phyloP scores from a whole-genome alignment of 108 stramenopile species.

The Cyclotella atomus region DNA sequence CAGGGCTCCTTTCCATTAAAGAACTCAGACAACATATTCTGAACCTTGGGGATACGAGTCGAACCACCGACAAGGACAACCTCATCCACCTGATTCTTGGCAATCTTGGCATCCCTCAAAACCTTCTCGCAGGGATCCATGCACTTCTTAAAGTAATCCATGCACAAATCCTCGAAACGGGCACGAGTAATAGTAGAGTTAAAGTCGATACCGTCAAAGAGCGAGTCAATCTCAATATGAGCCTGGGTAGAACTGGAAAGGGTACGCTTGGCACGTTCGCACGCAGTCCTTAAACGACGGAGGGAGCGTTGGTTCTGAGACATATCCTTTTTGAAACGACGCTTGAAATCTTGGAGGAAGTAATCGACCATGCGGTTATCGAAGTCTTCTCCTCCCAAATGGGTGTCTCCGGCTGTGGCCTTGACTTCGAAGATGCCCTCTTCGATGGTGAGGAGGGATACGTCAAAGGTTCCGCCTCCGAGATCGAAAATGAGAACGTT shows the following conservation, averaged over 20 bases:
- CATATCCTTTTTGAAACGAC: constrained; percentile 93
- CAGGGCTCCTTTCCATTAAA: constrained; percentile 99
- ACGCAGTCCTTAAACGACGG: constrained; percentile 99
- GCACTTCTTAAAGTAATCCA: constrained; percentile 99
- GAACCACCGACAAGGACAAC: constrained; percentile 98
- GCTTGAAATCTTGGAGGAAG: constrained; percentile 97
- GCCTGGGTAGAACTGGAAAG: constrained; percentile 98
- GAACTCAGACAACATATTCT: constrained; percentile 93
- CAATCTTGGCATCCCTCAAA: constrained; percentile 94
- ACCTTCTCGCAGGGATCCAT: constrained; percentile 99
- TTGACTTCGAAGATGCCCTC: constrained; percentile 99
- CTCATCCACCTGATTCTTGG: constrained; percentile 95
- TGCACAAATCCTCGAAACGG: constrained; percentile 94
- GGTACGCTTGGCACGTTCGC: constrained; percentile 99
- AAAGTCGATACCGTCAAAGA: constrained; percentile 99
- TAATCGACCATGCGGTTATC: constrained; percentile 98
- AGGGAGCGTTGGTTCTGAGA: constrained; percentile 94
- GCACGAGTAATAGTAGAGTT: constrained; percentile 99
- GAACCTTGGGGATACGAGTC: constrained; percentile 98
- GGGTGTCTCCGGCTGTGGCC: constrained; percentile 99
- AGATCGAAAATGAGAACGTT: constrained; percentile 99
- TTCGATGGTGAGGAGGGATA: constrained; percentile 98
- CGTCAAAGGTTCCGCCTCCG: constrained; percentile 98
- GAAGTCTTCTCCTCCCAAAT: constrained; percentile 99
- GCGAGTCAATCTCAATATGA: constrained; percentile 99